Percentiles rank a stretch among this genome's conserved stretches.
Conservation (phyloP, 768 basidiomycete genomes). For the Strobilomyces echinocephalus region DNA sequence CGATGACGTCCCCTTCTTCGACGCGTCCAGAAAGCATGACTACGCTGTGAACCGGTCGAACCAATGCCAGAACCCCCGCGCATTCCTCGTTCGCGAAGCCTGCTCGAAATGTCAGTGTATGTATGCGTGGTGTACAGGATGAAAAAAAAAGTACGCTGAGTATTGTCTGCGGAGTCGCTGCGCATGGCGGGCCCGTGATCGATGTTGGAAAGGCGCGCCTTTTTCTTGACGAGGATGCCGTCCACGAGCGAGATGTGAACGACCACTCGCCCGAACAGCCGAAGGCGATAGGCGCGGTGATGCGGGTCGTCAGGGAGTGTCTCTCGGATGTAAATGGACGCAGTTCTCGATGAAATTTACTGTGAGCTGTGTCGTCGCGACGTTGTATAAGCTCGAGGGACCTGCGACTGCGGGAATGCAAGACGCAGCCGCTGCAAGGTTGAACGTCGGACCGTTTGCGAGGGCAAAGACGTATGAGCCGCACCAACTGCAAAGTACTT, state of each 20-base stretch:
- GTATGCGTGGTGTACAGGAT: not conserved
- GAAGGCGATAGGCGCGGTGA: constrained; percentile 49
- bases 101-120: constrained; percentile 17
- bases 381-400: constrained; percentile 34
- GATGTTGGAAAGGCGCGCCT: no score
- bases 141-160: constrained; percentile 15
- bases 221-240: no score
- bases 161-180: constrained; percentile 24
- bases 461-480: constrained; percentile 46
- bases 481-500: no score
- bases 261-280: constrained; percentile 55
- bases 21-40: no score
- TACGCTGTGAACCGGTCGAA: no score
- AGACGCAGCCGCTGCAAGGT: constrained; percentile 41
- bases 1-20: no score
- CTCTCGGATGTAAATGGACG: constrained; percentile 14
- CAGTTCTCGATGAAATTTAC: constrained; percentile 45
- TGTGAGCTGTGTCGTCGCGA: constrained; percentile 30
- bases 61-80: no score
- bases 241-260: no score
- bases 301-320: not conserved
- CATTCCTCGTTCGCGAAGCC: constrained; percentile 64
- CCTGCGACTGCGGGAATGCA: constrained; percentile 45
- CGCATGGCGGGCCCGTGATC: no score
- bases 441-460: constrained; percentile 36